Evolutionary conservation across 371 early-diverging fungal genomes (phyloP).

Genomic region (Rhizopus microsporus): DNA sequence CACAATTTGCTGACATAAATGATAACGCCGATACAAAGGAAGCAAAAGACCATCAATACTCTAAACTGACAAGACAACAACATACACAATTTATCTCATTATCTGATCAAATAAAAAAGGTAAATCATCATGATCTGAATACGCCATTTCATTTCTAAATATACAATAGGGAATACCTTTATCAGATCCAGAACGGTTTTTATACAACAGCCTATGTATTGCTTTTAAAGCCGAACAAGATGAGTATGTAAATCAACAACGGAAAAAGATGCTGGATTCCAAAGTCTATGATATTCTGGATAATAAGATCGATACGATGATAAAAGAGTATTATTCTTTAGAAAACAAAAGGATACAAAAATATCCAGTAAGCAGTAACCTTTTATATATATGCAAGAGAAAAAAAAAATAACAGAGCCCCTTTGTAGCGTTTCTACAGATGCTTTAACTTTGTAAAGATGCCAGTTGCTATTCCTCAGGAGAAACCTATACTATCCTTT

Average conservation of each 20-base stretch:
- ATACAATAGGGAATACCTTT: background rate
- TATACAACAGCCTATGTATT: background rate
- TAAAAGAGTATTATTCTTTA: slow-evolving; percentile 1
- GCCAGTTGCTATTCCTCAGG: background rate
- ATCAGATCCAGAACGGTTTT: slow-evolving; percentile 3
- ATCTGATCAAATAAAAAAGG: slow-evolving; percentile 4
- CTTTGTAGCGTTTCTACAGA: slow-evolving; percentile 12
- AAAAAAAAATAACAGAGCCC: background rate
- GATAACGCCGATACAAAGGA: background rate
- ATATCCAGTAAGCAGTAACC: slow-evolving; percentile 9
- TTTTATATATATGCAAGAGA: background rate
- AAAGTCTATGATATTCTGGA: slow-evolving; percentile 13
- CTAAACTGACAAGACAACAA: slow-evolving; percentile 7
- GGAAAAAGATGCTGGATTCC: background rate
- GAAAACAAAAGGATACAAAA: slow-evolving; percentile 8
- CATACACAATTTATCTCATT: slow-evolving; percentile 5
- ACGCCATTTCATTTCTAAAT: background rate
- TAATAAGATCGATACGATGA: background rate
- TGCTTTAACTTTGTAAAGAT: slow-evolving; percentile 6
- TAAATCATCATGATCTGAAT: background rate
- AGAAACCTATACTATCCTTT: slow-evolving; percentile 7
- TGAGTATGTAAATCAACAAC: slow-evolving; percentile 11
- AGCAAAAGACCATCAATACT: background rate
- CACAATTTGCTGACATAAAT: slow-evolving; percentile 11
- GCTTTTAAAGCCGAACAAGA: slow-evolving; percentile 10